These are phyloP conservation scores for Purpureocillium lavendulum DNA, from an alignment of 2,329 filamentous ascomycete species.

Conservation along the genomic window DNA sequence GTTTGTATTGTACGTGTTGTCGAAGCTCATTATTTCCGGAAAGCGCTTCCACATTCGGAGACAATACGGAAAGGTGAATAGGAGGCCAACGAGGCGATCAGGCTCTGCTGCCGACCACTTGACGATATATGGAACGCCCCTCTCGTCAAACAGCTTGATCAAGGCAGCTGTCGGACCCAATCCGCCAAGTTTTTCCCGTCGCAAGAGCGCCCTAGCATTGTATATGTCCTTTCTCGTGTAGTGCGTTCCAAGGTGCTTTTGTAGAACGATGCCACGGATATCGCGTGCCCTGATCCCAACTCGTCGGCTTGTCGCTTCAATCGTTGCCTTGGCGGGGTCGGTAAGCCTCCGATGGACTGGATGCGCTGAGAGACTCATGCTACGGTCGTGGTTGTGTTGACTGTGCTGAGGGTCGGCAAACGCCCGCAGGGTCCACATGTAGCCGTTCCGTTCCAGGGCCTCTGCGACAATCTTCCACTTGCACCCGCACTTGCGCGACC, in stretches of 20 bases:
- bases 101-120: no score
- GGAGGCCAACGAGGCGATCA: no score
- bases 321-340: slow-evolving; percentile 3
- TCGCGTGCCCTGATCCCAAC: no score
- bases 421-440: neutral
- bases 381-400: neutral
- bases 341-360: slow-evolving; percentile 6
- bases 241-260: no score
- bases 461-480: slow-evolving; percentile 8
- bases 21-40: slow-evolving; percentile 2
- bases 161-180: no score
- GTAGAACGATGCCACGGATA: no score
- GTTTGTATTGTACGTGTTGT: slow-evolving; percentile 2
- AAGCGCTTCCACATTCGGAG: slow-evolving; percentile 2
- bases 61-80: neutral
- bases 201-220: no score
- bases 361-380: slow-evolving; percentile 3
- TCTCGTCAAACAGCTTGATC: no score
- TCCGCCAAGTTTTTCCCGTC: no score
- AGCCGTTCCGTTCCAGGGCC: slow-evolving; percentile 1
- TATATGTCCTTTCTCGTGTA: no score
- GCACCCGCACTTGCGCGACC: slow-evolving; percentile 7
- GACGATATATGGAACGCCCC: no score
- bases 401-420: neutral
- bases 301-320: slow-evolving; percentile 5